Conservation (phyloP, 345 rosid genomes). For the Camelina sativa region DNA sequence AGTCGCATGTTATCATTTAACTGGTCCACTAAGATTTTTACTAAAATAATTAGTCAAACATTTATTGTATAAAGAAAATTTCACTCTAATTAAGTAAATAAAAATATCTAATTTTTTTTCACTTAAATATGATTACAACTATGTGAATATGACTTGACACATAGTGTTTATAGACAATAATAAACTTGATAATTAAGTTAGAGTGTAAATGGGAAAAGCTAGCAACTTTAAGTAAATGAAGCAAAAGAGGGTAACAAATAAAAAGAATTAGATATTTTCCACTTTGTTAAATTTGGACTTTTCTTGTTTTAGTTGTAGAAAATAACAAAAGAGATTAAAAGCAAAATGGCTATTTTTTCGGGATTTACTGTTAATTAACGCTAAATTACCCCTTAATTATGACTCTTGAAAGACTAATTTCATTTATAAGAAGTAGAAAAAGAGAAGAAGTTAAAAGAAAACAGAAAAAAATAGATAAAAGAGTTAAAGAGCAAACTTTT, state of each 20-base stretch:
- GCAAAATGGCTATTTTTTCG: slow-evolving; percentile 1
- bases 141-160: slow-evolving; percentile 30
- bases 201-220: slow-evolving; percentile 30
- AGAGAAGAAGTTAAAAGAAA: slow-evolving; percentile 35
- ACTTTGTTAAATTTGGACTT: slow-evolving; percentile 4
- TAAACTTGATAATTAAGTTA: slow-evolving; percentile 13
- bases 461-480: slow-evolving; percentile 26
- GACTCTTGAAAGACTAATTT: slow-evolving; percentile 7
- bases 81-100: neutral
- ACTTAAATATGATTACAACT: neutral
- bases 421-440: slow-evolving; percentile 28
- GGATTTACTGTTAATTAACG: slow-evolving; percentile 10
- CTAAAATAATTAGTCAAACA: neutral
- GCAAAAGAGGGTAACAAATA: slow-evolving; percentile 5
- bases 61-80: neutral
- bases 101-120: neutral
- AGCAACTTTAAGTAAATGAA: slow-evolving; percentile 35
- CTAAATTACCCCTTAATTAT: slow-evolving; percentile 9
- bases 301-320: slow-evolving; percentile 12
- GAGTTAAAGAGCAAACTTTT: slow-evolving; percentile 47
- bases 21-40: neutral
- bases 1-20: slow-evolving; percentile 12
- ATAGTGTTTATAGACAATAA: slow-evolving; percentile 2
- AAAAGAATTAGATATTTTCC: neutral
- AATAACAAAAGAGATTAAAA: neutral